These are phyloP conservation scores for Saussurea involucrata DNA, from an alignment of 129 eudicot species.

Conservation along the genomic window DNA sequence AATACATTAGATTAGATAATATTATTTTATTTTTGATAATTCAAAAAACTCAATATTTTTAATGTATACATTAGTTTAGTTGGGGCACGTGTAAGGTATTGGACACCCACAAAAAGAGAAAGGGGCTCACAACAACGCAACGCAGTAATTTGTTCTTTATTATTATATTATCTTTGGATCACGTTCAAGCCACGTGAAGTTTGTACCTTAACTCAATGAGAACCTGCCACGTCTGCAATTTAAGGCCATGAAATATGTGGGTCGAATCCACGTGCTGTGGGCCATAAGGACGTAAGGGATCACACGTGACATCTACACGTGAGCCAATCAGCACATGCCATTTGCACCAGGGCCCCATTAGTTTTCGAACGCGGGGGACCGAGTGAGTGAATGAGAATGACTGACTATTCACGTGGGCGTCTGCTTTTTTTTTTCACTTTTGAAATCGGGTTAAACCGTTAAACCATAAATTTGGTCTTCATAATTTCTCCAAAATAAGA, in stretches of 20 bases:
- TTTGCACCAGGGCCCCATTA: not conserved
- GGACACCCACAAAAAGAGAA: too few relatives aligned
- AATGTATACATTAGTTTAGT: too few relatives aligned
- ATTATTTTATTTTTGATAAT: too few relatives aligned
- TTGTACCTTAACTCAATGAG: conserved; percentile 5
- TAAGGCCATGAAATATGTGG: not conserved
- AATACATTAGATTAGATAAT: too few relatives aligned
- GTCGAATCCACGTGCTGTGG: conserved; percentile 21
- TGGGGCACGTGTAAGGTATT: too few relatives aligned
- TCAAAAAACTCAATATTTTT: too few relatives aligned
- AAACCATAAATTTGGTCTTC: too few relatives aligned
- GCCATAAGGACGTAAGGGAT: not conserved
- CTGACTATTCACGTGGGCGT: not conserved
- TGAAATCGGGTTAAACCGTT: not conserved
- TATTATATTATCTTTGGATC: conserved; percentile 25
- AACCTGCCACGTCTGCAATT: conserved; percentile 1
- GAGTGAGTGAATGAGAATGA: not conserved
- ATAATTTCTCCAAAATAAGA: too few relatives aligned
- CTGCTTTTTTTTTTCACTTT: not conserved
- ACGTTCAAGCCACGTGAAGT: conserved; percentile 42
- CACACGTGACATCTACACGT: conserved; percentile 13
- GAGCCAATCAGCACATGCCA: conserved; percentile 15
- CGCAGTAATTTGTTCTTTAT: conserved; percentile 9
- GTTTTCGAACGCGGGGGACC: conserved; percentile 14
- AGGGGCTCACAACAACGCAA: conserved; percentile 3